Conservation (phyloP, 495 filamentous ascomycete genomes). For the Xylaria longipes region DNA sequence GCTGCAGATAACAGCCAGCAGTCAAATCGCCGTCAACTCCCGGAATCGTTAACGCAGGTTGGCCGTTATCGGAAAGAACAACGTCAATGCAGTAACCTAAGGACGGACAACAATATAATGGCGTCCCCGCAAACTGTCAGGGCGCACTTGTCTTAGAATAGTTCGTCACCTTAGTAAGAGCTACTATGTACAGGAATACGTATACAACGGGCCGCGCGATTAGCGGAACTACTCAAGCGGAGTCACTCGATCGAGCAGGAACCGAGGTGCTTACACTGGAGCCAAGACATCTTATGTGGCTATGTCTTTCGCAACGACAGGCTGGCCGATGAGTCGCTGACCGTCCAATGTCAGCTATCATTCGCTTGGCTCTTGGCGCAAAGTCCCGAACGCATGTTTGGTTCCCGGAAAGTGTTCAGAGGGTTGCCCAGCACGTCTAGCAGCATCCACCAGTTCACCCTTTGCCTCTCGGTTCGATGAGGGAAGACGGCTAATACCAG, state of each 20-base stretch:
- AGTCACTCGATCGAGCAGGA: neutral
- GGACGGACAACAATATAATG: neutral
- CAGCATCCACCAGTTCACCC: neutral
- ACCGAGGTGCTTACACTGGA: neutral
- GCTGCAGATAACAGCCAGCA: neutral
- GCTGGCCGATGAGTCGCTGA: neutral
- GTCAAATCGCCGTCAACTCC: neutral
- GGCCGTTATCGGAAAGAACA: neutral
- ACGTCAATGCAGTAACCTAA: neutral
- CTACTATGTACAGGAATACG: neutral
- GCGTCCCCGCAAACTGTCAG: neutral
- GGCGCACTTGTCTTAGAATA: neutral
- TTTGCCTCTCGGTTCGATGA: neutral
- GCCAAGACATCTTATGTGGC: constrained; percentile 3
- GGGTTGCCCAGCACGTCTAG: constrained; percentile 22
- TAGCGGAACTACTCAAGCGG: neutral
- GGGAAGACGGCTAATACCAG: neutral
- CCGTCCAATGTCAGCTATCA: constrained; percentile 15
- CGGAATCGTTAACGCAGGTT: neutral
- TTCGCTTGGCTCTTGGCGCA: constrained; percentile 16
- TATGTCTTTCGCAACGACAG: neutral
- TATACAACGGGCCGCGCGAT: neutral
- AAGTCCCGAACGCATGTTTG: neutral
- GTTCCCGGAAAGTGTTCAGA: neutral
- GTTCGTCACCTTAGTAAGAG: constrained; percentile 1